Base-by-base conservation (phyloP, 805 yeast species). In the Ogataea angusta region DNA sequence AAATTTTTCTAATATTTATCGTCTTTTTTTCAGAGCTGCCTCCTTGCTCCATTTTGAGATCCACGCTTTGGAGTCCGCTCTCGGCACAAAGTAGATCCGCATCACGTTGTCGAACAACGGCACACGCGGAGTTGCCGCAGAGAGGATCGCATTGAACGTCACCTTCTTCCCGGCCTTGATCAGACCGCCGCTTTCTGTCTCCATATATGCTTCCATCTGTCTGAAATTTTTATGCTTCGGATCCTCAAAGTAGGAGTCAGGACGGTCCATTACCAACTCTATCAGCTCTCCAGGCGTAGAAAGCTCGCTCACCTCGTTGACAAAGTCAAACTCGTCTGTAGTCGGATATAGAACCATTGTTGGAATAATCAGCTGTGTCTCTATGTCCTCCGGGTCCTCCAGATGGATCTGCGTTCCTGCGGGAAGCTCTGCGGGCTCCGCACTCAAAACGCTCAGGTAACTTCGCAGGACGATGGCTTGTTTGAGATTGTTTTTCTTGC, bases 131-230 rank as follows among this genome's bases (percentile, higher is more conserved):
- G 64, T 63, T 26, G 73, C 76, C 36, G 77, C 72, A 66, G 78
- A 72, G 47, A 91, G 69, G 0, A 82, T 84, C 37, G 75, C 74
- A 52, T 77, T 75, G 16, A 91, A 59, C 1, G 85, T 67, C 16
- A 80, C 74, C 49, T 85, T 87, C 59, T 82, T 85, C 19, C 96
- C 96, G 4, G 84, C 78, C 62, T 87, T 88, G 32, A 88, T 81
- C 45, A 91, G 70, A 0, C 97, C 97, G 36, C 96, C 96, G 2
- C 78, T 55, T 23, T 66, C 71, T 0, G 96, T 87, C 60, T 87
- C 97, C 80, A 86, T 80, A 61, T 72, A 91, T 5, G 83, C 82
- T 37, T 85, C 82, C 18, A 89, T 63, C 40, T 74, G 61, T 0
- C 70, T 65, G 58, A 88, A 87, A 45, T 80, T 75, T 19, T 50